Base-by-base conservation (phyloP, 306 rosid genomes). In the Inga leiocalycina region DNA sequence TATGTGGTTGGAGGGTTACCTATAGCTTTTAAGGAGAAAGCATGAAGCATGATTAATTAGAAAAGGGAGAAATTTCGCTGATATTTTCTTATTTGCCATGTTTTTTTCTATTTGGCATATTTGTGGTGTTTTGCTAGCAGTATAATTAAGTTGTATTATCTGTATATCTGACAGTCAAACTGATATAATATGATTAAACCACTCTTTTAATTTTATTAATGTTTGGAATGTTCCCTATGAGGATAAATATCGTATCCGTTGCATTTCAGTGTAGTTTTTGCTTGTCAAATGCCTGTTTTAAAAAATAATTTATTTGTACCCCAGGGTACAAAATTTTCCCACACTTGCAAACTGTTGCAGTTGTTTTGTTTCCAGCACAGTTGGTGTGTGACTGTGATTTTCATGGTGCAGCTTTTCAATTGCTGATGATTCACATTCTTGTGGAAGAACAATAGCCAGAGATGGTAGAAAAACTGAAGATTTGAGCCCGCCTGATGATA, bases 401-500 rank as follows among this genome's bases (percentile, higher is more conserved):
- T 81, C 57, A 74, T 80, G 67, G 78, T 48, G 82, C 89, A 90
- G 94, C 79, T 84, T 89, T 81, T 85, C 75, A 74, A 85, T 84
- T 34, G 67, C 83, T 44, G 87, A 88, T 85, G 88, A 79, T 85
- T 86, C 80, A 75, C 83, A 32, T 74, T 82, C 34, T 80, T 80
- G 89, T 80, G 85, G 79, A 71, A 65, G 69, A 76, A 76, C 68
- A 79, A 81, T 79, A 69, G 75, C 76, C 49, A 79, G 71, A 75
- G 79, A 57, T 79, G 79, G 66, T 83, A 74, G 85, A 14, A 84
- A 91, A 85, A 87, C 89, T 75, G 89, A 89, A 86, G 85, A 87
- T 82, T 80, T 17, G 39, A 37, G 67, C 43, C 81, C 78, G 54
- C 71, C 82, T 73, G 17, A 87, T 77, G 93, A 89, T 70, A 85